Base-by-base conservation (phyloP, 163 green algal genomes). In the Coccomyxa subellipsoidea region DNA sequence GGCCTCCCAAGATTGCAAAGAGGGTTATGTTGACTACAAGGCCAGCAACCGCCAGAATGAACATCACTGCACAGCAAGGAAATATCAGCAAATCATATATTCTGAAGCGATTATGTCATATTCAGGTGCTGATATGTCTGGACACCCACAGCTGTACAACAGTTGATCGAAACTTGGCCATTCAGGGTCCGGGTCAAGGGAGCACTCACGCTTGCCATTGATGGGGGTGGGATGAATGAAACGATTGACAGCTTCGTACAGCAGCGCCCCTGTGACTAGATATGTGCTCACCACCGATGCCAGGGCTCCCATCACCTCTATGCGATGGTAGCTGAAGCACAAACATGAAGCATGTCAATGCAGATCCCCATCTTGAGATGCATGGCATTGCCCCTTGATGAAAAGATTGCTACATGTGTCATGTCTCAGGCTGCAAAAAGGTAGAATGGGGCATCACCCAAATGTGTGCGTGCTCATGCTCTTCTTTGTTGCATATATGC, bases 11-110 rank as follows among this genome's bases (percentile, higher is more conserved):
- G 7, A 97, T 87, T 7, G 88, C 66, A 29, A 94, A 80, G 25
- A 98, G 88, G 0, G 93, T n/a, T 0, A 98, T 36, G 87, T 99
- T 99, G 82, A 98, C 93, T 2, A 80, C 78, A 2, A 98, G 89
- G 76, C 95, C 96, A 0, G 91, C 90, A 25, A 87, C 37, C 0
- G 95, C 91, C 5, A 98, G 85, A 76, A 96, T 89, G 85, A 97
- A 97, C 95, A 98, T 98, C 27, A 98, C 92, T 95, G 92, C 81
- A 80, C 37, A 53, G 36, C 78, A 29, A 18, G 4, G 4, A 9
- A 36, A 9, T n/a, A 6, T 35, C n/a, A 35, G 66, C 21, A 36
- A 2, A 18, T 8, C 4, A 4, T n/a, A n/a, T n/a, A n/a, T n/a
- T n/a, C n/a, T n/a, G n/a, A n/a, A n/a, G n/a, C n/a, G n/a, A n/a